phyloP scores from a whole-genome alignment of 805 yeast species.

The Saccharomycopsis capsularis region DNA sequence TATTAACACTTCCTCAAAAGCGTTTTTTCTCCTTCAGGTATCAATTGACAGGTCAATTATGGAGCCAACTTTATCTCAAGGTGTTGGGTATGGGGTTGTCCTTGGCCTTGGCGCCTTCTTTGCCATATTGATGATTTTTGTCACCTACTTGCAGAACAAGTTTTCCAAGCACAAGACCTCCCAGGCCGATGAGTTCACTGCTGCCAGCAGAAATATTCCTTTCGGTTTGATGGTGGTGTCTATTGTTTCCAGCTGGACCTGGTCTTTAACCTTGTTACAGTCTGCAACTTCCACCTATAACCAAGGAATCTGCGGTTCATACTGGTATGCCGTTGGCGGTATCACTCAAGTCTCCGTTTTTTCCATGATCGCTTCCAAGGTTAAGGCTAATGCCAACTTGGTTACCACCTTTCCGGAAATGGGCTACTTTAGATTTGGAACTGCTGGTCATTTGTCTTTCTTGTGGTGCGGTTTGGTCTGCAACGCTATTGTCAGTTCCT shows the following conservation, averaged over 20 bases:
- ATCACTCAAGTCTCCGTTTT: conserved; percentile 31
- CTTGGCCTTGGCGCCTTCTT: conserved; percentile 74
- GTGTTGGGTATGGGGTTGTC: conserved; percentile 83
- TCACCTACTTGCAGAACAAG: conserved; percentile 32
- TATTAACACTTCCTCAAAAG: not conserved
- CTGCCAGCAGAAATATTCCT: conserved; percentile 39
- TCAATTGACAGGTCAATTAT: not conserved
- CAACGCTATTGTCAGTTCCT: conserved; percentile 36
- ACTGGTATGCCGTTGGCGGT: conserved; percentile 28
- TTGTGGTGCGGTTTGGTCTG: conserved; percentile 35
- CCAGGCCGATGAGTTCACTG: conserved; percentile 35
- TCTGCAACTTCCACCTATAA: conserved; percentile 29
- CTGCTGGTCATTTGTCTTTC: conserved; percentile 33
- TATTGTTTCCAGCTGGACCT: conserved; percentile 37
- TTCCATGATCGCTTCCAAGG: conserved; percentile 31
- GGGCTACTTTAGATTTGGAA: conserved; percentile 36
- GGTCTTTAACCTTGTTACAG: conserved; percentile 30
- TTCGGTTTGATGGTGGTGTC: conserved; percentile 38
- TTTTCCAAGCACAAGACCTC: conserved; percentile 29
- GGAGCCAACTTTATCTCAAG: conserved; percentile 48
- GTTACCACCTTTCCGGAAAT: conserved; percentile 38
- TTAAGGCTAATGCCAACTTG: conserved; percentile 32
- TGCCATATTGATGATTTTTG: conserved; percentile 36
- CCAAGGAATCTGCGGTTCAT: conserved; percentile 30
- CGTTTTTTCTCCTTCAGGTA: no score